Base-by-base conservation (phyloP, 805 yeast species). In the Suhomyces faveliae region DNA sequence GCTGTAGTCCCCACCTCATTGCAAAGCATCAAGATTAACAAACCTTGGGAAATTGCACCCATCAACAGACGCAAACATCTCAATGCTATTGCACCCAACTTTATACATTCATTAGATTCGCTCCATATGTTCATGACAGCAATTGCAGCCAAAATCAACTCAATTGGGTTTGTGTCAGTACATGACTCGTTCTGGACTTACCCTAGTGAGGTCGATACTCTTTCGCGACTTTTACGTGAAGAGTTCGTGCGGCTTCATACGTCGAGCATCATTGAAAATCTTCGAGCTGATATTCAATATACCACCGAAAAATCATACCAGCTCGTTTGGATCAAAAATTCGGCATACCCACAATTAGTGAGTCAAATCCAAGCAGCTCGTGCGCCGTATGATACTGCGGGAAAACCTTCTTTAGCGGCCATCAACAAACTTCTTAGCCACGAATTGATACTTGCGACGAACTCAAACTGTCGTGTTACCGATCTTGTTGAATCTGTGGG, bases 171-270 rank as follows among this genome's bases (percentile, higher is more conserved):
- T 55, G 71, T 61, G 0, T 61, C 74, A 0, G 74, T 73, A 6
- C 78, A 73, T 51, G 78, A 73, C 52, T 70, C 75, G 13, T 73
- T 61, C 50, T 73, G 78, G 78, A 73, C 78, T 3, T 63, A 66
- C 45, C 61, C 76, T 0, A 35, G 59, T 11, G 62, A 64, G 27
- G 73, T 65, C 5, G 63, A 56, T 11, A 29, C 39, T 11, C 60
- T 73, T 13, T 59, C 65, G 2, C 40, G 25, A 4, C 40, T 64
- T 1, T 47, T 73, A 5, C 50, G 78, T 17, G 57, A 70, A 24
- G 65, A 66, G 48, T 73, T 73, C 50, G 61, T 73, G 4, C 49
- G 66, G 4, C 54, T 73, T 25, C 71, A 73, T 49, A 40, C 62
- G 1, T 51, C 61, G 1, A 60, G 61, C 6, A 55, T 69, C 12